A percentile compares a stretch with the other conserved stretches of the same genome.
phyloP scores from a whole-genome alignment of 2,329 filamentous ascomycete genomes.

The Colletotrichum karsti region DNA sequence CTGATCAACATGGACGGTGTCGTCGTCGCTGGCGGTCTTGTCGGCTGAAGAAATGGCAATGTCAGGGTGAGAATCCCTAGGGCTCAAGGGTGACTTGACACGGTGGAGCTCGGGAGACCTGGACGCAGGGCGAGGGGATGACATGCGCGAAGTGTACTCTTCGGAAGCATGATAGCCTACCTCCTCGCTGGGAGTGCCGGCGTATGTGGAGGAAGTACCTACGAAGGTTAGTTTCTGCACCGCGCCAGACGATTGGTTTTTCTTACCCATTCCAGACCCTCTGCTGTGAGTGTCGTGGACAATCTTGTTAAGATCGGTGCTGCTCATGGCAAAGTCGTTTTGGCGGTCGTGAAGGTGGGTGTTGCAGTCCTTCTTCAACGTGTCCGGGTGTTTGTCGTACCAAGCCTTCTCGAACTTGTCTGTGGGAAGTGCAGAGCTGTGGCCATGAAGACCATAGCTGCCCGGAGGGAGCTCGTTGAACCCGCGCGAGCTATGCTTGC shows the following conservation, averaged over 20 bases:
- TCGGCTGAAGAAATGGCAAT: slow-evolving; percentile 39
- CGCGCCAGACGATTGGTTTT: not conserved
- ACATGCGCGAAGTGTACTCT: slow-evolving; percentile 80
- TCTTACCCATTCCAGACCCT: slow-evolving; percentile 60
- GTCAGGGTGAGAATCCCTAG: slow-evolving; percentile 36
- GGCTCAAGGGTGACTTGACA: slow-evolving; percentile 37
- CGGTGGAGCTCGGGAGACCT: slow-evolving; percentile 47
- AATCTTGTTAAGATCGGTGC: slow-evolving; percentile 89
- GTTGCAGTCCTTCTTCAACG: slow-evolving; percentile 76
- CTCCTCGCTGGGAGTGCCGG: slow-evolving; percentile 87
- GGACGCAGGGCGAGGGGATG: slow-evolving; percentile 68
- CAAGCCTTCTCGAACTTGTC: slow-evolving; percentile 92
- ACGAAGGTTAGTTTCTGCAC: slow-evolving; percentile 34
- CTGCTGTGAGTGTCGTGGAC: slow-evolving; percentile 75
- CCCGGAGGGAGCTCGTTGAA: slow-evolving; percentile 78
- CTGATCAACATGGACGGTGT: slow-evolving; percentile 82
- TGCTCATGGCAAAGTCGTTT: slow-evolving; percentile 85
- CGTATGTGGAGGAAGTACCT: slow-evolving; percentile 71
- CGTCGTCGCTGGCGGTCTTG: slow-evolving; percentile 55
- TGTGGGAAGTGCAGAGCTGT: slow-evolving; percentile 67
- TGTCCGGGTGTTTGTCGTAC: slow-evolving; percentile 91
- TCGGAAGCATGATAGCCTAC: slow-evolving; percentile 89
- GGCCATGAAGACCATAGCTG: slow-evolving; percentile 92
- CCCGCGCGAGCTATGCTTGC: slow-evolving; percentile 77
- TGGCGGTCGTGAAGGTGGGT: slow-evolving; percentile 63